phyloP scores from a whole-genome alignment of 352 stramenopile genomes.

The Phytophthora cajani region DNA sequence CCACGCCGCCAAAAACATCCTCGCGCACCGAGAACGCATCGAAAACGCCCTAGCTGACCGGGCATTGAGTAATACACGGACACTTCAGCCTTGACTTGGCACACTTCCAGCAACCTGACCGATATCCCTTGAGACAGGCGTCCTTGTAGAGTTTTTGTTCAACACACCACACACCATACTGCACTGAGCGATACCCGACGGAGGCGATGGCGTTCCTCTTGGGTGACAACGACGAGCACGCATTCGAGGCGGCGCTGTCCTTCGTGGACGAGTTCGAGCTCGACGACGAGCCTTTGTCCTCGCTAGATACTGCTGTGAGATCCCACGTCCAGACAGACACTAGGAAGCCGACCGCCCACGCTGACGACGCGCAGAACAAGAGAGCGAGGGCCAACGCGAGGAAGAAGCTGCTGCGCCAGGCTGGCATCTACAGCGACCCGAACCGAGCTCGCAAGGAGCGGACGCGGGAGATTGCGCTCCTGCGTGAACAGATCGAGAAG shows the following conservation, averaged over 20 bases:
- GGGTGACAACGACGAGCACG: constrained; percentile 17
- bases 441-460: constrained; percentile 43
- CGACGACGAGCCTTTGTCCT: neutral
- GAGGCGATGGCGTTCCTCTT: constrained; percentile 23
- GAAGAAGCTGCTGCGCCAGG: constrained; percentile 33
- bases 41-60: constrained; percentile 44
- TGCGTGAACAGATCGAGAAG: constrained; percentile 43
- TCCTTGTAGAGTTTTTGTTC: constrained; percentile 7
- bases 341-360: neutral
- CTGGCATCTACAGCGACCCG: constrained; percentile 33
- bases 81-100: no score
- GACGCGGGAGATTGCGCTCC: constrained; percentile 42
- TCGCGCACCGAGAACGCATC: constrained; percentile 44
- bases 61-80: constrained; percentile 4
- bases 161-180: neutral
- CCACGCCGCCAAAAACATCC: constrained; percentile 39
- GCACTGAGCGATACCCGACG: neutral
- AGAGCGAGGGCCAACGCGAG: constrained; percentile 17
- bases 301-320: neutral
- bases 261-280: constrained; percentile 31
- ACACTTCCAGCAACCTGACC: neutral
- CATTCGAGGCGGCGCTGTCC: constrained; percentile 30
- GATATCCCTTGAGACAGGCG: constrained; percentile 24
- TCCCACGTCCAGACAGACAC: neutral
- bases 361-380: constrained; percentile 10